phyloP scores from a whole-genome alignment of 2,329 filamentous ascomycete species.

The Nigrograna mackinnonii region DNA sequence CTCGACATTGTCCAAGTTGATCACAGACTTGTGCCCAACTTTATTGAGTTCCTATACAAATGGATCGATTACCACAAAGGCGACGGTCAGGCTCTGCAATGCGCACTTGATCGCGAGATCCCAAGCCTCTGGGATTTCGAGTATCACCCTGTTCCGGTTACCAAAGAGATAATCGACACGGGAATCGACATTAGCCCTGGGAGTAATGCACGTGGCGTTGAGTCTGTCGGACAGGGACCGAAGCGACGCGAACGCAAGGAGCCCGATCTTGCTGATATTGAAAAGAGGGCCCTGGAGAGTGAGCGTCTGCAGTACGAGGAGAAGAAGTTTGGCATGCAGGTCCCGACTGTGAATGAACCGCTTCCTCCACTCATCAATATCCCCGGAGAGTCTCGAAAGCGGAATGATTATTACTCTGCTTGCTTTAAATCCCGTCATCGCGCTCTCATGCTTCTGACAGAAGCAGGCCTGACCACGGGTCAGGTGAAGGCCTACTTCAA shows the following conservation, averaged over 20 bases:
- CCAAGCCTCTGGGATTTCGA: constrained; percentile 40
- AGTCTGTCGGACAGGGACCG: too few species aligned
- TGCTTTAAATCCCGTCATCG: constrained; percentile 36
- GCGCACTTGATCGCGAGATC: constrained; percentile 35
- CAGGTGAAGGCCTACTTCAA: constrained; percentile 33
- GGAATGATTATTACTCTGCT: constrained; percentile 29
- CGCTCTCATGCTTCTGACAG: constrained; percentile 31
- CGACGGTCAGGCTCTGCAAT: constrained; percentile 33
- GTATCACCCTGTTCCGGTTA: constrained; percentile 26
- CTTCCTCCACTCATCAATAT: constrained; percentile 35
- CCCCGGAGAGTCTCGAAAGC: constrained; percentile 22
- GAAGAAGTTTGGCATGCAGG: constrained; percentile 32
- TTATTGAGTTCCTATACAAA: constrained; percentile 37
- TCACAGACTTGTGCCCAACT: constrained; percentile 32
- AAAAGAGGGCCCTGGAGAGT: constrained; percentile 25
- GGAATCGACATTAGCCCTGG: too few species aligned
- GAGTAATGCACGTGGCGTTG: too few species aligned
- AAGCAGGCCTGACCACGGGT: constrained; percentile 28
- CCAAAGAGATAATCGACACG: too few species aligned
- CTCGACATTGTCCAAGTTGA: constrained; percentile 34
- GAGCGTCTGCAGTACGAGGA: constrained; percentile 36
- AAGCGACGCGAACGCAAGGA: constrained; percentile 18
- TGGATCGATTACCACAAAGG: constrained; percentile 36
- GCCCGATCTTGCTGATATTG: constrained; percentile 24
- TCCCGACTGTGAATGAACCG: constrained; percentile 19